These are phyloP conservation scores for Dimocarpus longan DNA, from an alignment of 345 rosid species.

Conservation along the genomic window DNA sequence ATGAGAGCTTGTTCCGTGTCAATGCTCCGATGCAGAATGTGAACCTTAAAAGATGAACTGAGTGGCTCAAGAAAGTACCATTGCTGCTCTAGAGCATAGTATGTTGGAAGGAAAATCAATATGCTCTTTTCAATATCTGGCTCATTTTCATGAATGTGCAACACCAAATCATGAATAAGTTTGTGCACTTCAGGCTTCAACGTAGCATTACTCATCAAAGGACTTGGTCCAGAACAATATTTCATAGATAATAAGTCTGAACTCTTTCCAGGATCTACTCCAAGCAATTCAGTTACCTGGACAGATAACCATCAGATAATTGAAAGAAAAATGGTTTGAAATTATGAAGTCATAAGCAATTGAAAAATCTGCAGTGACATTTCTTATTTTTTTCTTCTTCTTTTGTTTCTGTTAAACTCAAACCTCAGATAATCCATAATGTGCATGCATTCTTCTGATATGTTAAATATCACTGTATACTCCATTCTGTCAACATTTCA, in stretches of 20 bases:
- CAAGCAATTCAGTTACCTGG: conserved; percentile 71
- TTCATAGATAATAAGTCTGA: conserved; percentile 45
- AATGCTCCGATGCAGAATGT: conserved; percentile 83
- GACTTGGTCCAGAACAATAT: conserved; percentile 66
- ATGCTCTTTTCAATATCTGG: conserved; percentile 87
- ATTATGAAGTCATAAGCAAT: conserved; percentile 7
- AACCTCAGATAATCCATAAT: background rate
- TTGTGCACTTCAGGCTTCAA: conserved; percentile 71
- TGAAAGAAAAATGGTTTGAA: background rate
- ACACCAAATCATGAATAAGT: conserved; percentile 72
- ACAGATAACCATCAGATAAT: conserved; percentile 22
- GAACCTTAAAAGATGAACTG: conserved; percentile 66
- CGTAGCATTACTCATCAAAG: conserved; percentile 58
- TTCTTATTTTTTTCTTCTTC: background rate
- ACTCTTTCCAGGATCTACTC: conserved; percentile 26
- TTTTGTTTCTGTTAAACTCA: background rate
- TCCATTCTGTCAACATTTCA: background rate
- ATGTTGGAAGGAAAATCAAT: conserved; percentile 93
- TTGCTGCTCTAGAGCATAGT: conserved; percentile 78
- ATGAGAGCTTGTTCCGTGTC: conserved; percentile 81
- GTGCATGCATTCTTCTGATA: too few relatives aligned
- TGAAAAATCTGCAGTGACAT: conserved; percentile 11
- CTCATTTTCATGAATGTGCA: conserved; percentile 72
- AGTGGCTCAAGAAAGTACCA: conserved; percentile 67
- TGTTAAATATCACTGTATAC: background rate